Percentiles rank a stretch among this genome's conserved stretches.
phyloP scores from a whole-genome alignment of 495 filamentous ascomycete genomes.

The Penicillium canariense region DNA sequence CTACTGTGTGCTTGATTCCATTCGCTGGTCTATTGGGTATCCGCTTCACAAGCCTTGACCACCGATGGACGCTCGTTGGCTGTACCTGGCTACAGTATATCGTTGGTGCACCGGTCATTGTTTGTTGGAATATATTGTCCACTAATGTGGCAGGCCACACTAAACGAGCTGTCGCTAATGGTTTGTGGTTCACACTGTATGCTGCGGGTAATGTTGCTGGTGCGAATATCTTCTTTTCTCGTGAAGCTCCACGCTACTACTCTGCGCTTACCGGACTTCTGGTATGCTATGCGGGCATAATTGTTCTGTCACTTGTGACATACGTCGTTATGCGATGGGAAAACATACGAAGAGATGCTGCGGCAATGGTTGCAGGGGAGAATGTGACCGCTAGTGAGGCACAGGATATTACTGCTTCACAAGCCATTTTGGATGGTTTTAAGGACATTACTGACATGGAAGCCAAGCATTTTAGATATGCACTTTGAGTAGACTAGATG shows the following conservation, averaged over 20 bases:
- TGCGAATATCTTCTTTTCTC: conserved; percentile 45
- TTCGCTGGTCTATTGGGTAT: conserved; percentile 45
- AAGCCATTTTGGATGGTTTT: conserved; percentile 41
- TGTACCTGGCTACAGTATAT: conserved; percentile 52
- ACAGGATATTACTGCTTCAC: conserved; percentile 14
- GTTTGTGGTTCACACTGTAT: conserved; percentile 37
- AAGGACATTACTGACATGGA: conserved; percentile 49
- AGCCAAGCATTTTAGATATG: conserved; percentile 45
- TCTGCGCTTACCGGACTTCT: conserved; percentile 34
- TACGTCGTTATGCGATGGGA: conserved; percentile 31
- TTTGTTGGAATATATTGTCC: conserved; percentile 54
- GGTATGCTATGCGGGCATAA: conserved; percentile 36
- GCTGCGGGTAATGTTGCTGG: conserved; percentile 41
- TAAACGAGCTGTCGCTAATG: conserved; percentile 54
- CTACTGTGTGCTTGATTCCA: conserved; percentile 33
- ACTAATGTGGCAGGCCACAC: conserved; percentile 66
- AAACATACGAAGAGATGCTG: conserved; percentile 25
- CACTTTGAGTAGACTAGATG: conserved; percentile 17
- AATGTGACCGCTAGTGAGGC: conserved; percentile 7
- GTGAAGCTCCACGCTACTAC: conserved; percentile 37
- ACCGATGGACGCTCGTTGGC: conserved; percentile 50
- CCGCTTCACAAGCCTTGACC: conserved; percentile 38
- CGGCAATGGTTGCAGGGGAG: conserved; percentile 11
- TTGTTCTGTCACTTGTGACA: conserved; percentile 22
- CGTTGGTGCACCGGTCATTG: conserved; percentile 49